Percentiles rank a stretch among this genome's conserved stretches.
Evolutionary conservation across 176 grass and related monocot species (phyloP).

Genomic region (Echinochloa phyllopogon): DNA sequence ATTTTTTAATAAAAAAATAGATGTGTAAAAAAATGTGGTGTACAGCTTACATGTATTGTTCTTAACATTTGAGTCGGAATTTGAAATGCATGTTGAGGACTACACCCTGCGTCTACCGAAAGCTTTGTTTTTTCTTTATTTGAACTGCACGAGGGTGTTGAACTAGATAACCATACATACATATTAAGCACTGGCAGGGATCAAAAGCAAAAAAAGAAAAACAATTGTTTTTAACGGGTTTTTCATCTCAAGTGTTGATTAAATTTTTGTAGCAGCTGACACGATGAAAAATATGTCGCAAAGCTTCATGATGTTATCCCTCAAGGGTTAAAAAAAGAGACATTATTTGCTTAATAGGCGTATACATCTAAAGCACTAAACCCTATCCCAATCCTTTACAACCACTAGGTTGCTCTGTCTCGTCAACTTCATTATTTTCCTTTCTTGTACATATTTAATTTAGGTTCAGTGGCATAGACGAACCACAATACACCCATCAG

Average conservation of each 20-base stretch:
- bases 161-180: not conserved
- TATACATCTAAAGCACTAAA: not conserved
- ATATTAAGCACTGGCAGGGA: not conserved
- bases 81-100: not conserved
- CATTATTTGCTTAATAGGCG: not conserved
- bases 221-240: not conserved
- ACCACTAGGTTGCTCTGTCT: not conserved
- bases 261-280: not conserved
- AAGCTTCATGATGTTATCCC: not conserved
- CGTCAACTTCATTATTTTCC: not conserved
- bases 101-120: not conserved
- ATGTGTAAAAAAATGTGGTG: too few relatives aligned
- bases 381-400: not conserved
- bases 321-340: not conserved
- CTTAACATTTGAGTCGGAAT: not conserved
- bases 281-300: not conserved
- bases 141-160: not conserved
- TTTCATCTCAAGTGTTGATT: not conserved
- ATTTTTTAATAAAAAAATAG: too few relatives aligned
- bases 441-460: not conserved
- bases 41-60: too few relatives aligned
- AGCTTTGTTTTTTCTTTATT: not conserved
- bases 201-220: not conserved
- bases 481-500: not conserved
- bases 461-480: not conserved